These are phyloP conservation scores for Dipteronia dyeriana DNA, from an alignment of 345 rosid species.

Conservation along the genomic window DNA sequence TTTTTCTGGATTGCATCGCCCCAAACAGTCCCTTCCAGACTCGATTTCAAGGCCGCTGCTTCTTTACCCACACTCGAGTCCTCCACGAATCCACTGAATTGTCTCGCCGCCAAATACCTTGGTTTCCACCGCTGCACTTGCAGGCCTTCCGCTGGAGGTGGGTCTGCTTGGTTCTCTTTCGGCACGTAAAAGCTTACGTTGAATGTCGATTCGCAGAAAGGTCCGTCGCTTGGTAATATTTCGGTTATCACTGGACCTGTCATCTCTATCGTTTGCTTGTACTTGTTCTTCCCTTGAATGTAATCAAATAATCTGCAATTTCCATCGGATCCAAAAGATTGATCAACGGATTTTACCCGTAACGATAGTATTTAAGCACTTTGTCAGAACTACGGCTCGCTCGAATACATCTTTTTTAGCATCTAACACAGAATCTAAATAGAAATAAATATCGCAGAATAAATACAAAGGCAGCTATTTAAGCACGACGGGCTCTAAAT, in stretches of 20 bases:
- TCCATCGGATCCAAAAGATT: no score
- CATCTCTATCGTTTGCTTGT: conserved; percentile 70
- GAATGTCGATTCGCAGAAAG: conserved; percentile 80
- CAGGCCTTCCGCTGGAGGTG: conserved; percentile 80
- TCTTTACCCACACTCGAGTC: conserved; percentile 60
- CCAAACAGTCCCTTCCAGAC: conserved; percentile 66
- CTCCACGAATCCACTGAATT: conserved; percentile 71
- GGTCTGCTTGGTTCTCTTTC: conserved; percentile 65
- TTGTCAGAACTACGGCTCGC: no score
- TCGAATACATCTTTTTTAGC: no score
- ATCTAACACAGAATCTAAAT: no score
- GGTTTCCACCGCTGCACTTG: conserved; percentile 60
- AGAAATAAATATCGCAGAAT: no score
- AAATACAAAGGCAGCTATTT: no score
- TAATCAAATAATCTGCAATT: conserved; percentile 65
- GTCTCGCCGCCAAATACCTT: conserved; percentile 60
- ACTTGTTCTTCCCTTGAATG: conserved; percentile 80
- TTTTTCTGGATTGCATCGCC: conserved; percentile 57
- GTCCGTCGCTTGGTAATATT: conserved; percentile 85
- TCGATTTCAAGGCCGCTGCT: conserved; percentile 72
- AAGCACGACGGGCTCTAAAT: no score
- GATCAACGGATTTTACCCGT: no score
- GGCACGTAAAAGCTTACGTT: conserved; percentile 82
- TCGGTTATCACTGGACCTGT: conserved; percentile 76
- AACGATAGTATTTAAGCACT: no score